Evolutionary conservation across 768 basidiomycete genomes (phyloP).

Genomic region (Austroboletus eburneus): DNA sequence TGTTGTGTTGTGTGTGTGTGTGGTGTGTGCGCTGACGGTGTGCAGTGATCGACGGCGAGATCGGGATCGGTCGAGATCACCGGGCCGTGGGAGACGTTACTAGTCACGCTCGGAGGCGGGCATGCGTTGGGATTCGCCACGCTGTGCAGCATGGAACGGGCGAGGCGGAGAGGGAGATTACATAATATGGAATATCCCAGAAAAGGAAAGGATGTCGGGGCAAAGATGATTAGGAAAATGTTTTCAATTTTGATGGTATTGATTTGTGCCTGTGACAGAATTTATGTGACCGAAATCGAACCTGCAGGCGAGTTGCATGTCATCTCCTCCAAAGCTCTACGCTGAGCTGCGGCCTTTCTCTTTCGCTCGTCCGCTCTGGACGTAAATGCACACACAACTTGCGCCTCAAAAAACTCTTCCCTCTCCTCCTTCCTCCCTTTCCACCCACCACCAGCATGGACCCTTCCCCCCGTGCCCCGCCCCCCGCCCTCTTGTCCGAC

Average conservation of each 20-base stretch:
- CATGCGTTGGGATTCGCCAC: conserved; percentile 9
- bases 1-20: conserved; percentile 25
- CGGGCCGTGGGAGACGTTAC: conserved; percentile 55
- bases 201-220: conserved; percentile 15
- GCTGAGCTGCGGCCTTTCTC: too few relatives aligned
- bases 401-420: neutral
- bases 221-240: conserved; percentile 23
- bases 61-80: conserved; percentile 71
- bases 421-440: neutral
- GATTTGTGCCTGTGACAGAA: conserved; percentile 36
- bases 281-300: conserved; percentile 22
- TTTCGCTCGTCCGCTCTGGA: too few relatives aligned
- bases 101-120: conserved; percentile 16
- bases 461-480: neutral
- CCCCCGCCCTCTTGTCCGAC: conserved; percentile 32
- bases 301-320: conserved; percentile 20
- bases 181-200: conserved; percentile 10
- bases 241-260: conserved; percentile 27
- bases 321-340: neutral
- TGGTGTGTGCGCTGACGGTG: conserved; percentile 11
- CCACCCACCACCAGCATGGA: too few relatives aligned
- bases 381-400: neutral
- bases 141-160: conserved; percentile 24
- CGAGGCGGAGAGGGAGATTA: conserved; percentile 14
- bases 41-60: conserved; percentile 66